Base-by-base conservation (phyloP, 2,329 filamentous ascomycete species). In the Exophiala oligosperma region DNA sequence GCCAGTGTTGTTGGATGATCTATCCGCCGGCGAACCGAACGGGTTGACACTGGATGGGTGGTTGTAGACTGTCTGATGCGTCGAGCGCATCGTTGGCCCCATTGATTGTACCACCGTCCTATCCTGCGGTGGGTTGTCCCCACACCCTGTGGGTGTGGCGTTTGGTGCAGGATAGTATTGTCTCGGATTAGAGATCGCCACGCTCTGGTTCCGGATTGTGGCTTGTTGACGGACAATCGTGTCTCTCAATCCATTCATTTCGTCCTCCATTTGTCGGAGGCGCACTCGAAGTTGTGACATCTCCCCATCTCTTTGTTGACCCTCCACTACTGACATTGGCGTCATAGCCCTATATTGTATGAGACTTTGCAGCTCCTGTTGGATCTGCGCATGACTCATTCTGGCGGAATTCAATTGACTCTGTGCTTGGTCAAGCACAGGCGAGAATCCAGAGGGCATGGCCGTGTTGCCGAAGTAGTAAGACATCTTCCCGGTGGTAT, bases 191-290 rank as follows among this genome's bases (percentile, higher is more conserved):
- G 51, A 7, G 23, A 63, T 58, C 24, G 57, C 54, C 47, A 52
- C 55, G 46, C 61, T 63, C 49, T 63, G 61, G 17, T 43, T 58
- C 26, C 52, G 55, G 52, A 63, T 63, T 21, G 61, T 63, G 21
- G 43, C 52, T 40, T 41, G 28, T 44, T 63, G 61, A 26, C 35
- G 53, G n/a, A 40, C 32, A 38, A 59, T 54, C 14, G 41, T 52
- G 4, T 52, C 55, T 26, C 29, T 17, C 41, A 63, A 17, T 2
- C 17, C 6, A 1, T 29, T 47, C 48, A 63, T 60, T 23, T 60
- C 57, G 12, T 56, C 49, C 41, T 58, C 54, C 32, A 37, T 52
- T 23, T 51, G 32, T 23, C 24, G 24, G 49, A 63, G 44, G 11
- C 38, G 35, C 14, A 29, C 35, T 49, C 48, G 52, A 11, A 63